phyloP scores from a whole-genome alignment of 2,329 filamentous ascomycete genomes.

The Monosporascus sp. region DNA sequence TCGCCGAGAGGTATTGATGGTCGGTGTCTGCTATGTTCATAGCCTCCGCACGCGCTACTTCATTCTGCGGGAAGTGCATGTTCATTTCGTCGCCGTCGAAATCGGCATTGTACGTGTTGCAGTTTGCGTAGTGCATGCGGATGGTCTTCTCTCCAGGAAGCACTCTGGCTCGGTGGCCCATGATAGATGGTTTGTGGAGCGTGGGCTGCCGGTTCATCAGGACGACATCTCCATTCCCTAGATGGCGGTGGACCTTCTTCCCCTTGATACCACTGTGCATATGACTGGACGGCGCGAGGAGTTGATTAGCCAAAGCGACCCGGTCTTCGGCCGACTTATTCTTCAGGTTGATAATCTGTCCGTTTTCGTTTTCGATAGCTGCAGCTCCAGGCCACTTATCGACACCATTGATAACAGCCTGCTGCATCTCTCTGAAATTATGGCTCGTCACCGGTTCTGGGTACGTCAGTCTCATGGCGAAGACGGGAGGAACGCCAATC shows the following conservation, averaged over 20 bases:
- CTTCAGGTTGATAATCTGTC: constrained; percentile 81
- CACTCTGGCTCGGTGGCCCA: constrained; percentile 92
- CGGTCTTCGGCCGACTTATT: constrained; percentile 87
- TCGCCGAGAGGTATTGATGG: constrained; percentile 92
- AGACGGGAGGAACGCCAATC: constrained; percentile 96
- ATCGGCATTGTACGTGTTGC: constrained; percentile 98
- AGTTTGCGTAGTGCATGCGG: constrained; percentile 99
- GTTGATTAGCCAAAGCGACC: constrained; percentile 83
- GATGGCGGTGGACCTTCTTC: constrained; percentile 94
- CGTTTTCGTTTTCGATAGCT: constrained; percentile 93
- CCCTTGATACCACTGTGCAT: constrained; percentile 71
- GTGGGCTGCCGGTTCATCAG: constrained; percentile 99
- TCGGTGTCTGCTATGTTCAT: constrained; percentile 93
- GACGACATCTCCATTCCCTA: constrained; percentile 94
- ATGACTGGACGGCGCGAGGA: constrained; percentile 77
- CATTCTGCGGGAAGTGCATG: constrained; percentile 98
- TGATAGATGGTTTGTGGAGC: constrained; percentile 96
- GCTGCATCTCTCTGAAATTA: constrained; percentile 93
- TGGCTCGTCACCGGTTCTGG: constrained; percentile 96
- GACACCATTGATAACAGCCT: constrained; percentile 90
- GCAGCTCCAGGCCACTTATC: constrained; percentile 92
- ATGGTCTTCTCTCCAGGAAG: constrained; percentile 93
- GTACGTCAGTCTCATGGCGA: constrained; percentile 92
- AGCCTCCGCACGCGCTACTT: constrained; percentile 87
- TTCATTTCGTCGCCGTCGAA: constrained; percentile 99